These are phyloP conservation scores for Plasmodium coatneyi DNA, from an alignment of 169 alveolate species.

Conservation along the genomic window DNA sequence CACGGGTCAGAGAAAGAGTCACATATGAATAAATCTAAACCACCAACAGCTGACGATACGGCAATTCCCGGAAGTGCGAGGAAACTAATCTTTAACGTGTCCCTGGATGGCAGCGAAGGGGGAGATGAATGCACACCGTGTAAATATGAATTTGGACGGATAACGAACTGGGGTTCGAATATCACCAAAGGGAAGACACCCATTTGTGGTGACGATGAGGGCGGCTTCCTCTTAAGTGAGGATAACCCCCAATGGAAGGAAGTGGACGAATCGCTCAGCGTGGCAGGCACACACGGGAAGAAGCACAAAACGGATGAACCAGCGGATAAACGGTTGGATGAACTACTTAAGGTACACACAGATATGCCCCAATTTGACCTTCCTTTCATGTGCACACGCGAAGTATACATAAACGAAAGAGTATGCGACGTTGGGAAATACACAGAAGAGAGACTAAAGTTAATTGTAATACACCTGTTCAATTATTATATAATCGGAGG, in stretches of 20 bases:
- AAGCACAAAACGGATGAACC: background rate
- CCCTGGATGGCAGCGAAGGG: constrained; percentile 15
- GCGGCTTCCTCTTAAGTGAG: background rate
- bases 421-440: background rate
- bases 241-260: background rate
- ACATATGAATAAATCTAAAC: background rate
- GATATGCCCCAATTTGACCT: constrained; percentile 8
- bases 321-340: background rate
- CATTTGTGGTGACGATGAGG: background rate
- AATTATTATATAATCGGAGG: constrained; percentile 59
- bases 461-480: constrained; percentile 31
- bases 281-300: background rate
- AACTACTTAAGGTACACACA: background rate
- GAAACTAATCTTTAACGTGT: constrained; percentile 39
- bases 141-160: background rate
- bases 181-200: background rate
- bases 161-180: background rate
- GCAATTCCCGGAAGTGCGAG: background rate
- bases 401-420: constrained; percentile 51
- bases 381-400: constrained; percentile 22
- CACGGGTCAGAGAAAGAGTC: background rate
- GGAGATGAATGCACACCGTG: background rate
- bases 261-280: background rate
- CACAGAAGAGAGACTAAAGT: constrained; percentile 1
- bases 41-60: background rate